Evolutionary conservation across 139 green algal genomes (phyloP).

Genomic region (Zygnema circumcarinatum): DNA sequence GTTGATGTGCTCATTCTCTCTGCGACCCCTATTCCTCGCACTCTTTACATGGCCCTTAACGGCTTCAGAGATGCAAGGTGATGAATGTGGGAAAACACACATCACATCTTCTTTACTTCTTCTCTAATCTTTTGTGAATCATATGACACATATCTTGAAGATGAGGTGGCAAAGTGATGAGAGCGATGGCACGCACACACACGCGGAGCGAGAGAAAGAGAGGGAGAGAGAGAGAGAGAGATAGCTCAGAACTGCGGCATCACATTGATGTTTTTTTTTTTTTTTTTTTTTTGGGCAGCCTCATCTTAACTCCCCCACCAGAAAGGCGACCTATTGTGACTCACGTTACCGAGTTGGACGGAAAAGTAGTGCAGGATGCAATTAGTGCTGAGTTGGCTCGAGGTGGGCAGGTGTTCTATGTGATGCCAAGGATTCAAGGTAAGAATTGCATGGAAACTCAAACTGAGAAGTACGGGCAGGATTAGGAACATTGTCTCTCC

Average conservation of each 20-base stretch:
- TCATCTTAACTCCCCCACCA: conserved; percentile 62
- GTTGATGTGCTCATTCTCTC: conserved; percentile 68
- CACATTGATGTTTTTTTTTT: too few relatives aligned
- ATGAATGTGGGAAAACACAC: too few relatives aligned
- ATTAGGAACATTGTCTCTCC: background rate
- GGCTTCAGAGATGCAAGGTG: conserved; percentile 60
- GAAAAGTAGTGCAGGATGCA: conserved; percentile 25
- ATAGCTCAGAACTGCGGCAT: too few relatives aligned
- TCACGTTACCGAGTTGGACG: conserved; percentile 31
- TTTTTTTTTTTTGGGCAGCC: conserved; percentile 23
- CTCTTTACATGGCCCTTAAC: conserved; percentile 63
- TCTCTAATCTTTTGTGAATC: too few relatives aligned
- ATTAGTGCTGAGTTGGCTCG: conserved; percentile 56
- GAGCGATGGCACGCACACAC: too few relatives aligned
- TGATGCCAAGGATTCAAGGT: conserved; percentile 57
- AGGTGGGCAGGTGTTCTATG: conserved; percentile 60
- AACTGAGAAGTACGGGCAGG: background rate
- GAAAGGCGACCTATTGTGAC: conserved; percentile 63
- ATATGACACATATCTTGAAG: too few relatives aligned
- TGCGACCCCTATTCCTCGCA: conserved; percentile 68
- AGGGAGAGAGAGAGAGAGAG: too few relatives aligned
- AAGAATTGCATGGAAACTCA: conserved; percentile 3
- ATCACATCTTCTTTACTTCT: too few relatives aligned
- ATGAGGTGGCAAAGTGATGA: too few relatives aligned
- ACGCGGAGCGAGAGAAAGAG: too few relatives aligned